Conservation (phyloP, 1,139 yeast genomes). For the Suhomyces bribrorum region DNA sequence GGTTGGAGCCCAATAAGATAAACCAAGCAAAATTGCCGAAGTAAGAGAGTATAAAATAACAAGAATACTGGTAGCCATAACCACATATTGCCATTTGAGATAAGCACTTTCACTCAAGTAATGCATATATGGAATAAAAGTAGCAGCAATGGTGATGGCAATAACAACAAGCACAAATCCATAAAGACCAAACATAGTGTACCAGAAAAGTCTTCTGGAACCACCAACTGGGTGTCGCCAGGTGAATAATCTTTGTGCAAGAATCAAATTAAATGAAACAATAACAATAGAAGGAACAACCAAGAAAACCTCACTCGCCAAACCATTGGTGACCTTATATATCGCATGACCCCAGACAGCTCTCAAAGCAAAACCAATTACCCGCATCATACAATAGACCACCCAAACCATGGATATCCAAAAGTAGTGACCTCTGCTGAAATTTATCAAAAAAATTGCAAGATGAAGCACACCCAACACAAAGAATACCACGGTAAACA, state of each 20-base stretch:
- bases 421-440: conserved; percentile 63
- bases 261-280: conserved; percentile 59
- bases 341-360: conserved; percentile 58
- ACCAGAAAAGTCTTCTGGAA: conserved; percentile 54
- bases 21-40: conserved; percentile 49
- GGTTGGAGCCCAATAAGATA: conserved; percentile 62
- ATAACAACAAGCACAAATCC: conserved; percentile 57
- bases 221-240: conserved; percentile 86
- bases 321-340: conserved; percentile 50
- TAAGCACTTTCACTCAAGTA: conserved; percentile 49
- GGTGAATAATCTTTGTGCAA: conserved; percentile 77
- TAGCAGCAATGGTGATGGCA: conserved; percentile 67
- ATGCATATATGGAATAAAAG: conserved; percentile 63
- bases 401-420: conserved; percentile 58
- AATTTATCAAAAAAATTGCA: conserved; percentile 52
- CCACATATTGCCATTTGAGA: conserved; percentile 56
- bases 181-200: conserved; percentile 53
- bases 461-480: conserved; percentile 52
- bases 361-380: conserved; percentile 63
- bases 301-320: conserved; percentile 60
- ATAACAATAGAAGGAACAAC: conserved; percentile 58
- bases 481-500: conserved; percentile 58
- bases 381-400: conserved; percentile 52
- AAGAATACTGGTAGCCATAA: conserved; percentile 57
- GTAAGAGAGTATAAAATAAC: conserved; percentile 60